Evolutionary conservation across 768 basidiomycete genomes (phyloP), one percentile per base, ranked within the genome.

Genomic region (Pleurotus tuoliensis): DNA sequence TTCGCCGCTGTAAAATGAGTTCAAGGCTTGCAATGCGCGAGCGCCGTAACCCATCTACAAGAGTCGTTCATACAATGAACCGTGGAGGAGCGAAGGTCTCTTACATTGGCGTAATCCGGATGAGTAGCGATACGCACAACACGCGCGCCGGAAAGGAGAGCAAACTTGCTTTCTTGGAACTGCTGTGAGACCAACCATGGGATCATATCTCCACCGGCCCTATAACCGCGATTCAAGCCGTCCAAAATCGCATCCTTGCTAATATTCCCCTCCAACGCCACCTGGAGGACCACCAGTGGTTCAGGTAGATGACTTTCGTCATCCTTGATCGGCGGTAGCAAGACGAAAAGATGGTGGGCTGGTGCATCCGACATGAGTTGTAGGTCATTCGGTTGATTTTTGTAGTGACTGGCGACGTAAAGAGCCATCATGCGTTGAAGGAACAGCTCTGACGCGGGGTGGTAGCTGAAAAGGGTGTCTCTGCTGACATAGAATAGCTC

Each of bases 371-470:
- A 92, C 70, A 98, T 83, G 51, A 99, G 82, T 69, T 98, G 96
- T n/a, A 99, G 79, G 68, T 99, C 97, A 67, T 99, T 98, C 16
- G 97, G 97, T 66, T 95, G 92, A 71, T 98, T 99, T 73, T 99
- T 99, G 77, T 99, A 99, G 69, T 99, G 97, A 50, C 89, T 90
- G 1, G 97, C 92, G 51, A 98, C 96, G 70, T 98, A 99, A 1
- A 98, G 79, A 15, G 92, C 88, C 94, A 98, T 97, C 89, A 98
- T 94, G 37, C 95, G 84, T 71, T 99, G 97, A 25, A 99, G 81
- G 77, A 99, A 99, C 30, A 92, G 80, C 70, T 99, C 97, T n/a
- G 90, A 92, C 6, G 95, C 97, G 3, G 95, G 93, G 67, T 99
- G 94, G 73, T 88, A 98, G 62, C 90, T 93, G 79, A 99, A 99